Base-by-base conservation (phyloP, 2,329 filamentous ascomycete genomes). In the Cadophora luteo-olivacea region DNA sequence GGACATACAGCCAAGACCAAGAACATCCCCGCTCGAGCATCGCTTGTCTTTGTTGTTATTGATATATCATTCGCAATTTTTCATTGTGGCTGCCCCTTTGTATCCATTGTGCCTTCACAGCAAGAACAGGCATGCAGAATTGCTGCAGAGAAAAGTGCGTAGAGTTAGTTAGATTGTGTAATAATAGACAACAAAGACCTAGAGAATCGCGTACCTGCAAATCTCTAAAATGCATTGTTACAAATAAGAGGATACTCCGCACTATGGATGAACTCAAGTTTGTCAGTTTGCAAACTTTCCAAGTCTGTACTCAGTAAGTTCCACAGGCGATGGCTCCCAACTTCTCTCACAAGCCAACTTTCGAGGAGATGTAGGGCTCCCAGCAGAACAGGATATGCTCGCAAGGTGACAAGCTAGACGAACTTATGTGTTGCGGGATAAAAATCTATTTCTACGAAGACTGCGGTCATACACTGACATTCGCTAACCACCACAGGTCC, bases 401-500 rank as follows among this genome's bases (percentile, higher is more conserved):
- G n/a, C 8, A 25, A 8, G 19, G 33, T 14, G 24, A 25, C 5
- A 1, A 14, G 16, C 11, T 24, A 60, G 58, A 22, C 33, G 7
- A 49, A n/a, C 22, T 49, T 3, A 61, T 49, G 36, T 61, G 64
- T 41, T 66, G 64, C 41, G 64, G 64, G 12, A 38, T 60, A 8
- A 58, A 61, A 51, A 38, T 66, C 11, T 54, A 66, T 16, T 66
- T 66, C 55, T 61, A 51, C 19, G 41, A 66, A n/a, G 41, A 61
- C 8, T 66, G 54, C 33, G 29, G 64, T 14, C 55, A 66, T 33
- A 66, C 55, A 16, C 9, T 65, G 24, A 66, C 55, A 9, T 9
- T 49, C 7, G 12, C 54, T 32, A 25, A 60, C 41, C 64, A 66
- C 36, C 52, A 61, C 29, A 58, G 38, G 4, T 49, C 41, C 14